These are phyloP conservation scores for Hypoxylon sp. DNA, from an alignment of 2,329 filamentous ascomycete species.

Conservation along the genomic window DNA sequence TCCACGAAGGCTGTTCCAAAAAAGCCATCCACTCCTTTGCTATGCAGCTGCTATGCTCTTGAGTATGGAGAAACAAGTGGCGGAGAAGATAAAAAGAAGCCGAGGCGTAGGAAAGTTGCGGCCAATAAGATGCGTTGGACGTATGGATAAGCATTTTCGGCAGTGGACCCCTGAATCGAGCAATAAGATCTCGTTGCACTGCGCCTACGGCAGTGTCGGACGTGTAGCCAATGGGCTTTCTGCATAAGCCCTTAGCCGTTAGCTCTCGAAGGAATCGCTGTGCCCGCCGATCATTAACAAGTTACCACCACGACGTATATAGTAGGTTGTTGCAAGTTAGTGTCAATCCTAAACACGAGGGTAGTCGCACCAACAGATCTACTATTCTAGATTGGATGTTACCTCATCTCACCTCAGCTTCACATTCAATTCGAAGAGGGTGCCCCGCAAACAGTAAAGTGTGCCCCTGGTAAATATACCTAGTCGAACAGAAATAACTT, in stretches of 20 bases:
- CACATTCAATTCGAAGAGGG: neutral
- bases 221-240: constrained; percentile 2
- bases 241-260: neutral
- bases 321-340: constrained; percentile 11
- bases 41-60: constrained; percentile 1
- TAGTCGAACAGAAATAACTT: constrained; percentile 16
- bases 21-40: neutral
- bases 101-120: constrained; percentile 3
- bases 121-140: constrained; percentile 6
- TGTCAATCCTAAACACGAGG: constrained; percentile 24
- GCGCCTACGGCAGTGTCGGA: constrained; percentile 7
- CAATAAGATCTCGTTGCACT: constrained; percentile 11
- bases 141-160: constrained; percentile 24
- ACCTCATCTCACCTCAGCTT: constrained; percentile 22
- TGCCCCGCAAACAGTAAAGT: constrained; percentile 15
- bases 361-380: constrained; percentile 14
- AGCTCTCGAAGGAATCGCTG: constrained; percentile 5
- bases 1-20: neutral
- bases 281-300: constrained; percentile 13
- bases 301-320: constrained; percentile 4
- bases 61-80: constrained; percentile 1
- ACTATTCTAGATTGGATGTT: constrained; percentile 17
- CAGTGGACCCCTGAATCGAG: constrained; percentile 18
- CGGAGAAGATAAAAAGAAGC: constrained; percentile 5
- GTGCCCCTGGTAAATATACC: constrained; percentile 1